Percentiles rank a stretch among this genome's conserved stretches.
Conservation (phyloP, 306 rosid species). For the Castanea crenata region DNA sequence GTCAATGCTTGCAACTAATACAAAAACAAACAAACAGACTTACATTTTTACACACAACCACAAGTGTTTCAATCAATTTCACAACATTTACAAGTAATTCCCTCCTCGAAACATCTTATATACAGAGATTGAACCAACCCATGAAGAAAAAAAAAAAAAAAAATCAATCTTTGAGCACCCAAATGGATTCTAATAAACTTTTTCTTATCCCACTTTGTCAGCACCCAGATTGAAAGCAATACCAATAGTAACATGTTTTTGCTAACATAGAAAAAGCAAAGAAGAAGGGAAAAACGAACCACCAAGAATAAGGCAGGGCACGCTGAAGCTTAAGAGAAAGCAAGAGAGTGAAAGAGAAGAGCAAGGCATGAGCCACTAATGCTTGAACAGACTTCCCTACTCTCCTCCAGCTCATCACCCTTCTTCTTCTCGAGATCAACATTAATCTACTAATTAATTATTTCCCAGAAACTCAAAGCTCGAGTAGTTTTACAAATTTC, state of each 20-base stretch:
- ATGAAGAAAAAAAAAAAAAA: background rate
- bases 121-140: slow-evolving; percentile 25
- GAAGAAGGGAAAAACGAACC: slow-evolving; percentile 45
- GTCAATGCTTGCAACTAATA: background rate
- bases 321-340: slow-evolving; percentile 71
- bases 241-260: background rate
- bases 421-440: slow-evolving; percentile 59
- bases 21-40: background rate
- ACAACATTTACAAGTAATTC: slow-evolving; percentile 15
- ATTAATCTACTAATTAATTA: slow-evolving; percentile 16
- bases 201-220: slow-evolving; percentile 5
- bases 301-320: slow-evolving; percentile 54
- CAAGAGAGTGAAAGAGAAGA: slow-evolving; percentile 64
- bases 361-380: slow-evolving; percentile 61
- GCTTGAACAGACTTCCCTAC: slow-evolving; percentile 64
- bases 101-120: background rate
- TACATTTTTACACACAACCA: background rate
- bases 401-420: slow-evolving; percentile 82
- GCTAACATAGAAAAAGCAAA: background rate
- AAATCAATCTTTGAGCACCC: background rate
- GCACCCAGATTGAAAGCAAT: slow-evolving; percentile 5
- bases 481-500: no score
- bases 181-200: background rate
- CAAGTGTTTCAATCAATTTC: background rate
- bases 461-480: background rate